phyloP scores from a whole-genome alignment of 2,329 filamentous ascomycete species.

The Aspergillus sp. region DNA sequence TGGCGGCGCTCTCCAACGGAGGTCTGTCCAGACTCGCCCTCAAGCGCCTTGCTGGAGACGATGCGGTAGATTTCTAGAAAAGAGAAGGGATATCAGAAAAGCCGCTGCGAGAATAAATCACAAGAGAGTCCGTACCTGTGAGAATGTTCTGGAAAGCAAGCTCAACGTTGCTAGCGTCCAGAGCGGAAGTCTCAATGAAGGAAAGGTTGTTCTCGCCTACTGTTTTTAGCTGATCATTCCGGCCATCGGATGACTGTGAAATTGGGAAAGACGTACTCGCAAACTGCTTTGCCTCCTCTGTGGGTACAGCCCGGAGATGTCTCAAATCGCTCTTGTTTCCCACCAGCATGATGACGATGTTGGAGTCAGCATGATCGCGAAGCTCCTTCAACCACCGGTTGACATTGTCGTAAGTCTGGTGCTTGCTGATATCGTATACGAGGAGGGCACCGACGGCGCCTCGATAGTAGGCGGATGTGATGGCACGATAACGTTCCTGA shows the following conservation, averaged over 20 bases:
- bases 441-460: constrained; percentile 96
- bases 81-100: constrained; percentile 15
- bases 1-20: constrained; percentile 79
- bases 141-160: constrained; percentile 99
- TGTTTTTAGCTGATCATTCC: constrained; percentile 25
- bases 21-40: constrained; percentile 80
- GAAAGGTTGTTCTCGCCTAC: constrained; percentile 95
- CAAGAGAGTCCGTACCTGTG: constrained; percentile 69
- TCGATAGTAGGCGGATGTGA: constrained; percentile 98
- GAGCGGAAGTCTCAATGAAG: constrained; percentile 98
- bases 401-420: constrained; percentile 99
- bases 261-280: constrained; percentile 68
- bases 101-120: background rate
- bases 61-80: constrained; percentile 95
- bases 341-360: constrained; percentile 99
- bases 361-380: constrained; percentile 95
- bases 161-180: constrained; percentile 98
- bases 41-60: constrained; percentile 95
- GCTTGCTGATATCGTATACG: constrained; percentile 99
- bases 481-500: constrained; percentile 98
- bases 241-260: background rate
- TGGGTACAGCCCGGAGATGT: constrained; percentile 94
- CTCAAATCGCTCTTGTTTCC: constrained; percentile 99
- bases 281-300: constrained; percentile 97
- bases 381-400: constrained; percentile 99